Evolutionary conservation across 2,329 filamentous ascomycete species (phyloP), one percentile per base, ranked within the genome.

Genomic region (Botrytis galanthina): DNA sequence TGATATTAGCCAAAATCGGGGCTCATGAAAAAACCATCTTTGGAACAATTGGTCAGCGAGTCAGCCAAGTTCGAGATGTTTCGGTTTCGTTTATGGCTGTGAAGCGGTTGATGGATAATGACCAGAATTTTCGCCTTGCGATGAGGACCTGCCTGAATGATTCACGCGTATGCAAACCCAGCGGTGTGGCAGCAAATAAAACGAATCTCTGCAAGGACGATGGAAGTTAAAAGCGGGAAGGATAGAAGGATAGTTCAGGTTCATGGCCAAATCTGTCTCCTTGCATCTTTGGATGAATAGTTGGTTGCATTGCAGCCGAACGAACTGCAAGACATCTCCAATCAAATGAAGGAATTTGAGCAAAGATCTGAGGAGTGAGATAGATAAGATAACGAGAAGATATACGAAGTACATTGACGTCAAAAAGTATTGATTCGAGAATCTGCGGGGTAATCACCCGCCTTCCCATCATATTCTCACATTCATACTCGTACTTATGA

Each of bases 361-460:
- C 35, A 39, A 68, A 68, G 46, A 68, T 68, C 46, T 68, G n/a
- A 54, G 51, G 26, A 39, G 18, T n/a, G 22, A 39, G 51, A 44
- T 35, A 54, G 64, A 68, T 68, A 68, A 68, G 46, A 68, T 68
- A 68, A 48, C 63, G 16, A 67, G 32, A 63, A 29, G 48, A 68
- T 57, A 42, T 29, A 64, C 9, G 12, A 57, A 57, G 51, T 16
- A 57, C n/a, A 57, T 29, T 64, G 61, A 54, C 46, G 48, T 29
- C 35, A 46, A n/a, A 39, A 29, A 35, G 35, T n/a, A 51, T 18
- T 57, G 64, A n/a, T 68, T 39, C 42, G 64, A 14, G 46, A 42
- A 68, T 39, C 14, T 68, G 64, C 35, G 64, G 64, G 48, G 64
- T 68, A 68, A 54, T 68, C 35, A 54, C 35, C 64, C 48, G 64